A percentile compares a stretch with the other conserved stretches of the same genome.
Conservation (phyloP, 345 rosid genomes). For the Eucalyptus guilfoylei region DNA sequence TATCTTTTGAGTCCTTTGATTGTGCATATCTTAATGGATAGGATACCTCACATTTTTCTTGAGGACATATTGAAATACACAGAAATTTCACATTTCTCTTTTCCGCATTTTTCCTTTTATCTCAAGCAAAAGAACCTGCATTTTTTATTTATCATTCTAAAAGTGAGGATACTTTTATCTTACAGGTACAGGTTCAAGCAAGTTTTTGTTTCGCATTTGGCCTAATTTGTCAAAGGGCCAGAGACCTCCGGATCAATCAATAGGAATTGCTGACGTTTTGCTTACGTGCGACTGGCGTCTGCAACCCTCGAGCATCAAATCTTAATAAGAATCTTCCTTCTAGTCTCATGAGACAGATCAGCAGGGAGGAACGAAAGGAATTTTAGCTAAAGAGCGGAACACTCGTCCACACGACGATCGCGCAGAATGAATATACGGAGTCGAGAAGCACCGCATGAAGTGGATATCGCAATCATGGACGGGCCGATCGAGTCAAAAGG, state of each 20-base stretch:
- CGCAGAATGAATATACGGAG: not conserved
- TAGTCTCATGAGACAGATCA: not conserved
- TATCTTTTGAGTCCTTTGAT: not conserved
- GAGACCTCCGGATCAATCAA: not conserved
- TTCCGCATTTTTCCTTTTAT: not conserved
- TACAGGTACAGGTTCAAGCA: not conserved
- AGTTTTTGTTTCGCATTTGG: not conserved
- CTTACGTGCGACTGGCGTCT: not conserved
- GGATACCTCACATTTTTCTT: not conserved
- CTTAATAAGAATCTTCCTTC: not conserved
- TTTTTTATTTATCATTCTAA: not conserved
- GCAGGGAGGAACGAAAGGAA: not conserved
- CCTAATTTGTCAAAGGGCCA: not conserved
- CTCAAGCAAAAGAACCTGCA: not conserved
- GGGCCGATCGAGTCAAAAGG: not conserved
- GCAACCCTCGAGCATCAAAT: not conserved
- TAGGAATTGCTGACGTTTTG: not conserved
- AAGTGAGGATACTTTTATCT: not conserved
- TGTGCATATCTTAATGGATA: not conserved
- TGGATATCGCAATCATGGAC: not conserved
- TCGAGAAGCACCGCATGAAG: not conserved
- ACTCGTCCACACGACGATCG: not conserved
- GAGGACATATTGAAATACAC: rapidly evolving
- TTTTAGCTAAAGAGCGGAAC: not conserved
- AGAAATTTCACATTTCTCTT: not conserved